These are phyloP conservation scores for Pseudomassariella vexata DNA, from an alignment of 2,329 filamentous ascomycete genomes.

Conservation along the genomic window DNA sequence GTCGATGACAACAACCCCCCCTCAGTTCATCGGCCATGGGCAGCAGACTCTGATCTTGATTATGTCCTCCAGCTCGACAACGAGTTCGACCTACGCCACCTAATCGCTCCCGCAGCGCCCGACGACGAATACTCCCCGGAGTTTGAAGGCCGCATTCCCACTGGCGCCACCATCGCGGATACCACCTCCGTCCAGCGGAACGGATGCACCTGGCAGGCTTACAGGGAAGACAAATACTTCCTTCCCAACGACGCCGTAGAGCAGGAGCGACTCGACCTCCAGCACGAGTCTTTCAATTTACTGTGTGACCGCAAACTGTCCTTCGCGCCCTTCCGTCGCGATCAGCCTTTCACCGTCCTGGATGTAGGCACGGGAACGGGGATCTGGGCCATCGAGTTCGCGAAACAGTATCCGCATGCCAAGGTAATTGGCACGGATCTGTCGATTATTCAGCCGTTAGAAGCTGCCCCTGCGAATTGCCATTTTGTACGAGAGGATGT, in stretches of 20 bases:
- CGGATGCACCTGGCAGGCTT: conserved; percentile 2
- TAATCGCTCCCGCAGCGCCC: no score
- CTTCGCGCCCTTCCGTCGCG: conserved; percentile 1
- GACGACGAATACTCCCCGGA: no score
- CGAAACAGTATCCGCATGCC: conserved; percentile 1
- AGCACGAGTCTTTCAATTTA: no score
- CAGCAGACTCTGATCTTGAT: no score
- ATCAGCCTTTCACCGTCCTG: neutral
- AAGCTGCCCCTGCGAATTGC: neutral
- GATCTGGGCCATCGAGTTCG: neutral
- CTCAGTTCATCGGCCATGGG: no score
- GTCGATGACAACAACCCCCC: no score
- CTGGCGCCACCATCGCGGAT: conserved; percentile 2
- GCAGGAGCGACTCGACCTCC: neutral
- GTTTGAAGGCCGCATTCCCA: no score
- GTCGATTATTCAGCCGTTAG: conserved; percentile 5
- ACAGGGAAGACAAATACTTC: conserved; percentile 1
- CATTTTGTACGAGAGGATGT: conserved; percentile 3
- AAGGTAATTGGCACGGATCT: conserved; percentile 5
- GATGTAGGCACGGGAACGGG: neutral
- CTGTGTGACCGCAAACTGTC: neutral
- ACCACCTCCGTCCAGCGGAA: neutral
- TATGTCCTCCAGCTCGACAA: no score
- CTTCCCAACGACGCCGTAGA: neutral
- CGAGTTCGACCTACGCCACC: no score